Percentiles rank a stretch among this genome's conserved stretches.
Evolutionary conservation across 306 rosid species (phyloP).

Genomic region (Cicer chorassanicum): DNA sequence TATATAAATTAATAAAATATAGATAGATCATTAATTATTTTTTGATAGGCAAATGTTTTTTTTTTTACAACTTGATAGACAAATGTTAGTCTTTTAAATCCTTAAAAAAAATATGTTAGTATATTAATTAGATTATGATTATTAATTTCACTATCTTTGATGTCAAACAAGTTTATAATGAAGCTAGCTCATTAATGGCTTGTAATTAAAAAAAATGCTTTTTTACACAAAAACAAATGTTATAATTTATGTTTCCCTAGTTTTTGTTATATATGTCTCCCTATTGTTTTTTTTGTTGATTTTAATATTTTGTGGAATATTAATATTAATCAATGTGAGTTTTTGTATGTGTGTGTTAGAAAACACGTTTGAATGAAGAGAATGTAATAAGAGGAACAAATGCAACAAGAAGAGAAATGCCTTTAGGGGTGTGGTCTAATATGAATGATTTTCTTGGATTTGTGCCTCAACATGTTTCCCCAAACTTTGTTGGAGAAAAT

Average conservation of each 20-base stretch:
- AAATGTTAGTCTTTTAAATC: no score
- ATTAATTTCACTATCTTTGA: not conserved
- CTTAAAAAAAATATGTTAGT: no score
- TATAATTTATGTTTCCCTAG: not conserved
- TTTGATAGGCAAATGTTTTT: no score
- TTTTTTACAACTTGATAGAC: no score
- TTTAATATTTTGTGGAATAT: not conserved
- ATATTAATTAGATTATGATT: not conserved
- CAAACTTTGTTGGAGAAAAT: not conserved
- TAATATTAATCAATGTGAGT: not conserved
- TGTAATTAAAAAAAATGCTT: no score
- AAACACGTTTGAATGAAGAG: slow-evolving; percentile 53
- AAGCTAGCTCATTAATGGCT: not conserved
- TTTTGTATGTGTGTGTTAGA: slow-evolving; percentile 47
- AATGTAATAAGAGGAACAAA: slow-evolving; percentile 11
- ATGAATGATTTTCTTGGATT: slow-evolving; percentile 49
- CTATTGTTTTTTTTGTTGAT: not conserved
- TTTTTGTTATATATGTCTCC: not conserved
- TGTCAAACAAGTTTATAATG: not conserved
- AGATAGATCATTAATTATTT: no score
- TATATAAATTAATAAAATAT: no score
- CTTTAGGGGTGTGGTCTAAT: slow-evolving; percentile 36
- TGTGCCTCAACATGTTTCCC: slow-evolving; percentile 27
- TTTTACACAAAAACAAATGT: not conserved
- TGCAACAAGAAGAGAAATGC: slow-evolving; percentile 39